A percentile compares a stretch with the other conserved stretches of the same genome.
Evolutionary conservation across 768 basidiomycete species (phyloP).

Genomic region (Suillus bovinus): DNA sequence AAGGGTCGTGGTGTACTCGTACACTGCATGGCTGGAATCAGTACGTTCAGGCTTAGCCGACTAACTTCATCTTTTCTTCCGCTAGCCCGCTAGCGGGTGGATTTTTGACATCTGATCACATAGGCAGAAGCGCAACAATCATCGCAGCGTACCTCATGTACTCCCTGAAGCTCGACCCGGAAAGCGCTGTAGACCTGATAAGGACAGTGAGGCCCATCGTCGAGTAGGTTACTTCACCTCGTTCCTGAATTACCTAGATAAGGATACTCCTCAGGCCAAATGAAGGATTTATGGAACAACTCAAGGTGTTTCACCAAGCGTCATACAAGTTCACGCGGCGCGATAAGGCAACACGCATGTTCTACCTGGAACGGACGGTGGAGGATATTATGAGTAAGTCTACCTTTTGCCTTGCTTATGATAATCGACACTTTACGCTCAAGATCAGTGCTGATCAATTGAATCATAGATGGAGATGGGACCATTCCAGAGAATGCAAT

Average conservation of each 20-base stretch:
- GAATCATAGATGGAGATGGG: conserved; percentile 69
- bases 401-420: conserved; percentile 4
- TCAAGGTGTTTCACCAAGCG: conserved; percentile 76
- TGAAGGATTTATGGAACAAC: conserved; percentile 75
- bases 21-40: conserved; percentile 89
- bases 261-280: conserved; percentile 64
- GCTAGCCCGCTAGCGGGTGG: conserved; percentile 4
- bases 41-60: conserved; percentile 46
- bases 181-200: conserved; percentile 69
- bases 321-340: conserved; percentile 64
- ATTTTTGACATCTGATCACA: conserved; percentile 9
- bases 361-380: conserved; percentile 76
- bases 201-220: conserved; percentile 62
- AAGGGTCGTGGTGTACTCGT: conserved; percentile 80
- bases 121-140: conserved; percentile 83
- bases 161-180: conserved; percentile 53
- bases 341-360: conserved; percentile 75
- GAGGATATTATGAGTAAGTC: conserved; percentile 78
- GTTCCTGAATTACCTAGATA: not conserved
- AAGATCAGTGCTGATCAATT: conserved; percentile 9
- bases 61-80: not conserved
- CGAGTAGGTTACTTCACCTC: conserved; percentile 50
- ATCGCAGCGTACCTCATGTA: conserved; percentile 91
- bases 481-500: conserved; percentile 62
- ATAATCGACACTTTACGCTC: not conserved